These are phyloP conservation scores for Eucalyptus urophylla DNA, from an alignment of 345 rosid species.

Conservation along the genomic window DNA sequence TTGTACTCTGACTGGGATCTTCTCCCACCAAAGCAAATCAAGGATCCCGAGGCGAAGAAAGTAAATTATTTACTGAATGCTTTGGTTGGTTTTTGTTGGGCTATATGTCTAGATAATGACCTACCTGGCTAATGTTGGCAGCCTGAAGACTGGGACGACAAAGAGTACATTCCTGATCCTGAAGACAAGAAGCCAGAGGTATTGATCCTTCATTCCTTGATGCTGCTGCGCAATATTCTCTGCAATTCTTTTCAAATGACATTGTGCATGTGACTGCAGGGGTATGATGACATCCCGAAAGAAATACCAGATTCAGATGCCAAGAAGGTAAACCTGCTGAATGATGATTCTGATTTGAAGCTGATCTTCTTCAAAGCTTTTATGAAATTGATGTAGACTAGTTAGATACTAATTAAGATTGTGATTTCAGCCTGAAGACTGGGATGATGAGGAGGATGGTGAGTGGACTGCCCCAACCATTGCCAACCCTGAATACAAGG, in stretches of 20 bases:
- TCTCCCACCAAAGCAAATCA: constrained; percentile 80
- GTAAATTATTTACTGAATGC: constrained; percentile 39
- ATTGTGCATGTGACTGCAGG: constrained; percentile 24
- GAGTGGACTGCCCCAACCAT: constrained; percentile 97
- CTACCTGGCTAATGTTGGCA: constrained; percentile 18
- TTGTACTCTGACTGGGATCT: constrained; percentile 92
- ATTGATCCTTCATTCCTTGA: neutral
- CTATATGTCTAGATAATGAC: neutral
- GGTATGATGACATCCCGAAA: constrained; percentile 42
- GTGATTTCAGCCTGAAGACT: constrained; percentile 77
- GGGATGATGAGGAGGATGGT: constrained; percentile 99
- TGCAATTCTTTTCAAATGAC: neutral
- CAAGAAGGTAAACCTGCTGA: constrained; percentile 54
- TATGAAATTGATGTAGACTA: neutral
- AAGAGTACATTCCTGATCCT: constrained; percentile 35
- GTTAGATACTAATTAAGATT: neutral
- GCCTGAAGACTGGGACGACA: constrained; percentile 52
- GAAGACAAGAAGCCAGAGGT: constrained; percentile 43
- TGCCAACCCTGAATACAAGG: constrained; percentile 94
- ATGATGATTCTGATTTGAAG: neutral
- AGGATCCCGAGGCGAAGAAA: constrained; percentile 93
- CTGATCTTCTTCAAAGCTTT: neutral
- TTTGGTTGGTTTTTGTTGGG: neutral
- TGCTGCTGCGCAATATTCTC: neutral
- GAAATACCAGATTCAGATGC: constrained; percentile 68